Evolutionary conservation across 768 basidiomycete genomes (phyloP), one percentile per base, ranked within the genome.

Genomic region (Bullera alba): DNA sequence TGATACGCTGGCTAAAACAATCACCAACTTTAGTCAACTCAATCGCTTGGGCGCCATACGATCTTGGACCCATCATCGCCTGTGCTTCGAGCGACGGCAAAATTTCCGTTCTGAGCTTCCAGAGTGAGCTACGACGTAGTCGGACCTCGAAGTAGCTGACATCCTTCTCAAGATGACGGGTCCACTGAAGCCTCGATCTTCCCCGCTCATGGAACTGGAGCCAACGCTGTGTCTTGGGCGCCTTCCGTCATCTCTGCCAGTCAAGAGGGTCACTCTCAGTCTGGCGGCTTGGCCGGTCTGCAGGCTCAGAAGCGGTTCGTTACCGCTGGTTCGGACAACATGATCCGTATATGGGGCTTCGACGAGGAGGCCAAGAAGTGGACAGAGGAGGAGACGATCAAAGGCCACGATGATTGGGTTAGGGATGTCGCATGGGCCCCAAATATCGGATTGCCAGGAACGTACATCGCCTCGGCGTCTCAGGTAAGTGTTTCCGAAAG

Each of bases 391-490:
- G 91, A 93, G 63, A 81, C 79, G 0, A 80, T 99, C 21, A 86
- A 88, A 43, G 91, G 89, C 0, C 93, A 99, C 72, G 80, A 85
- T 0, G 93, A 99, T 72, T 99, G 93, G 93, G 92, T 99, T 19
- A 79, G 93, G 41, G 93, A 97, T 69, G 92, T 96, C n/a, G 88
- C 93, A 0, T 97, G 92, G 91, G 92, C 92, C 1, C 93, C 95
- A 0, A 95, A 89, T 60, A 92, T 96, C 56, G 95, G 95, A 0
- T 78, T 97, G 15, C 89, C 93, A 0, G 80, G 90, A 55, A 86
- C 84, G 67, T 96, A 96, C 74, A 88, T 99, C 55, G 95, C 95
- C 5, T 92, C 91, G 1, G 90, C 90, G 0, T 91, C 88, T 0
- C 92, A 96, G 76, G 82, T 82, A 45, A 42, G 78, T 63, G 22